Base-by-base conservation (phyloP, 306 rosid genomes). In the Ormosia emarginata region DNA sequence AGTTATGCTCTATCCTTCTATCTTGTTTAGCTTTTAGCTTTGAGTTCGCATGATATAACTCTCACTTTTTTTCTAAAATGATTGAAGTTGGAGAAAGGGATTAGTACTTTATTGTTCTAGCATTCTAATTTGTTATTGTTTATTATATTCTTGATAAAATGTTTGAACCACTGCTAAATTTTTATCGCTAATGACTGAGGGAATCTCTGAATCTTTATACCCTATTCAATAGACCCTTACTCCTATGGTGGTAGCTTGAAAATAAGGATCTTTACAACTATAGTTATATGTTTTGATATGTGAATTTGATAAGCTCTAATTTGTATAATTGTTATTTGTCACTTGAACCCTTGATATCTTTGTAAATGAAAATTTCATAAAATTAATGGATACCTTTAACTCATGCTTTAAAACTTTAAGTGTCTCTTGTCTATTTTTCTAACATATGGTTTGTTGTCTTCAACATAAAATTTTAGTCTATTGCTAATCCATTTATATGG, bases 201-300 rank as follows among this genome's bases (percentile, higher is more conserved):
- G 24, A 24, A 24, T 24, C 24, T 24, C 24, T 24, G 24, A 24
- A 24, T 24, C 24, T 24, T 24, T 1, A 24, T 24, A 0, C 24
- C 24, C 24, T 24, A 24, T 24, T 24, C 24, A 24, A 24, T 24
- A 24, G 24, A 1, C 24, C 24, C 24, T 24, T 24, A 1, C 24
- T 24, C 24, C 24, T 24, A 1, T 24, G 0, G 24, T 24, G 95
- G 95, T 71, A 91, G 89, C 84, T 85, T 91, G 83, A 91, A 86
- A 91, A 93, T 91, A 24, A 37, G 10, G 36, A 5, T 53, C 32
- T 50, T 24, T 24, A 24, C 24, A 24, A 24, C 24, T 67, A 5
- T 0, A 12, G 71, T 53, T 11, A n/a, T 24, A 63, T 43, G 47
- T 59, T 55, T 53, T 24, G 6, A 4, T 7, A 11, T 7, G 37